Evolutionary conservation across 139 green algal species (phyloP).

Genomic region (Chlorella sp.): DNA sequence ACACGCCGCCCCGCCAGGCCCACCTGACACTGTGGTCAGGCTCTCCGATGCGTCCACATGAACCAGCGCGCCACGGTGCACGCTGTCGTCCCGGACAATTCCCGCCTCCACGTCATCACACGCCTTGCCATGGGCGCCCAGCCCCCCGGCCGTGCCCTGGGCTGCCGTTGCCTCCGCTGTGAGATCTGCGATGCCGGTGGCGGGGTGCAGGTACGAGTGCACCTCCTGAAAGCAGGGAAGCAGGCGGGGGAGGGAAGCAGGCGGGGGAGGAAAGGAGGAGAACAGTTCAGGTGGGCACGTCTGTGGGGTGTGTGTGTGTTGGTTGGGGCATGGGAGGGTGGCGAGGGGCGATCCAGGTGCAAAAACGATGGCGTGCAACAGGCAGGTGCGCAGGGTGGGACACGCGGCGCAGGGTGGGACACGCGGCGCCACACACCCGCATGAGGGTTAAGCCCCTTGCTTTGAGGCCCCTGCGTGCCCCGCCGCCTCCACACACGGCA

Average conservation of each 20-base stretch:
- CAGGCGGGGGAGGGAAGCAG: not conserved
- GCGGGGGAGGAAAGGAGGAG: no score
- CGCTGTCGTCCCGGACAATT: not conserved
- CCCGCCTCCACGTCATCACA: not conserved
- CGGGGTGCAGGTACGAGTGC: slow-evolving; percentile 17
- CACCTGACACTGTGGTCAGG: not conserved
- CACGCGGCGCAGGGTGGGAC: not conserved
- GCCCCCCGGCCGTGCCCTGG: not conserved
- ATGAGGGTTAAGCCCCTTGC: no score
- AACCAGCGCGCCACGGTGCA: not conserved
- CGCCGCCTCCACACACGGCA: no score
- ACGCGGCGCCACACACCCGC: not conserved
- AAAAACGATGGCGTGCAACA: not conserved
- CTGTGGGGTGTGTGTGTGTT: no score
- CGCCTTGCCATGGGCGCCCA: not conserved
- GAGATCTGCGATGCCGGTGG: not conserved
- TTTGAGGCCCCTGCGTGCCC: no score
- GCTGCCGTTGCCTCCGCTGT: not conserved
- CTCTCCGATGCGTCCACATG: not conserved
- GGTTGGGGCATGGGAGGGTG: no score
- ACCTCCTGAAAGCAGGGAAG: not conserved
- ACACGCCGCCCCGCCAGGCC: not conserved
- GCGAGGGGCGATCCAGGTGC: no score
- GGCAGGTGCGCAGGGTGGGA: not conserved
- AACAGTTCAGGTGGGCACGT: not conserved